phyloP scores from a whole-genome alignment of 2,329 filamentous ascomycete genomes.

The Curvularia eragrostidis region DNA sequence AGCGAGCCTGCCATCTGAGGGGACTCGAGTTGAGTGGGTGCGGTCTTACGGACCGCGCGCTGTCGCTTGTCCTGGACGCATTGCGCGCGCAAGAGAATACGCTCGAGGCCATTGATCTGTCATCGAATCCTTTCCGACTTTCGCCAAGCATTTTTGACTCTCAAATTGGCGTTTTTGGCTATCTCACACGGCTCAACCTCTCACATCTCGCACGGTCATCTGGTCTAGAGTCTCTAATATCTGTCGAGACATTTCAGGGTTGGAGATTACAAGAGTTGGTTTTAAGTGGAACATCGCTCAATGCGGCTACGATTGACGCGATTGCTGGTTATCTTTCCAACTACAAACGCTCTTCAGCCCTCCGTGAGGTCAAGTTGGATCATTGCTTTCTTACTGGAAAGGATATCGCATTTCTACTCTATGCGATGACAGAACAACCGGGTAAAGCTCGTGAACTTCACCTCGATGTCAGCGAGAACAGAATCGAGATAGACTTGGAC shows the following conservation, averaged over 20 bases:
- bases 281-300: constrained; percentile 68
- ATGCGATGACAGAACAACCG: constrained; percentile 63
- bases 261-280: constrained; percentile 72
- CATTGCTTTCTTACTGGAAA: constrained; percentile 70
- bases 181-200: constrained; percentile 69
- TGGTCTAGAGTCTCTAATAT: constrained; percentile 67
- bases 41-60: constrained; percentile 63
- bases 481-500: constrained; percentile 61
- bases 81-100: constrained; percentile 70
- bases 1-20: constrained; percentile 68
- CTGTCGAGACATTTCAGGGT: constrained; percentile 68
- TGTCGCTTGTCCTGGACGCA: constrained; percentile 68
- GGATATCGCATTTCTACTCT: constrained; percentile 70
- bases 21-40: constrained; percentile 72
- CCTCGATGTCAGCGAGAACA: constrained; percentile 70
- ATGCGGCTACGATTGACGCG: constrained; percentile 68
- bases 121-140: constrained; percentile 69
- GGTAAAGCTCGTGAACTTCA: constrained; percentile 65
- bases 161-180: constrained; percentile 70
- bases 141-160: constrained; percentile 69
- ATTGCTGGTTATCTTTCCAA: constrained; percentile 68
- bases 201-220: constrained; percentile 70
- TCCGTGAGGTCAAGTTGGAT: constrained; percentile 69
- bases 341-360: constrained; percentile 62
- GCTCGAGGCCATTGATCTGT: constrained; percentile 71